Base-by-base conservation (phyloP, 1,139 yeast species). In the Debaryomycetaceae sp. region DNA sequence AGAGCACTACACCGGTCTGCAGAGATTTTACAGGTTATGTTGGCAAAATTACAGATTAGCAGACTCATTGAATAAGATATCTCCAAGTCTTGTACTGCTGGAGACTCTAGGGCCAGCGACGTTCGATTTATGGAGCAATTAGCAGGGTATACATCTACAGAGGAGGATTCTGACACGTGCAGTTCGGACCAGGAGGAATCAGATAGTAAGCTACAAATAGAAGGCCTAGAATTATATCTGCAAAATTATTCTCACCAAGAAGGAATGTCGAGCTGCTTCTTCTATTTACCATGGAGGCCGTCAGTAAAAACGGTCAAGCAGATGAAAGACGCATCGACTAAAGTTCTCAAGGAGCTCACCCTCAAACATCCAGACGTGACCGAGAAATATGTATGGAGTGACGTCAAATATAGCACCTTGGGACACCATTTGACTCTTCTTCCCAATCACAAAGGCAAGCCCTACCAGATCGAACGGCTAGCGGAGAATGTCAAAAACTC, bases 231-330 rank as follows among this genome's bases (percentile, higher is more conserved):
- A 36, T 43, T 52, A n/a, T 54, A 49, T 36, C 54, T 51, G 51
- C 56, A 53, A 40, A 54, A 52, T 39, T 53, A 44, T 40, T 33
- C 44, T 14, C 35, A 43, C 24, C 49, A 45, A 24, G 34, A 40
- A 2, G 45, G 48, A 23, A 53, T 54, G 56, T 42, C 49, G 9
- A 39, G 46, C 17, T 24, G 47, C 13, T 53, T 50, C 41, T 34
- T 50, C 9, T 50, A 50, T 37, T 42, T 54, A 22, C 55, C 52
- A 22, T 54, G 57, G 57, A 44, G 42, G 14, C 57, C 57, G 20
- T 45, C 50, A 23, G 38, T 46, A 34, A 36, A 37, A 22, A 45
- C 46, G 29, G 24, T 48, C 6, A 45, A 39, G 42, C 44, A 39
- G 23, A 34, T 47, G 24, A 41, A 49, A 40, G 34, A 37, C n/a